Conservation (phyloP, 140 eudicot species). For the Anethum foeniculum region DNA sequence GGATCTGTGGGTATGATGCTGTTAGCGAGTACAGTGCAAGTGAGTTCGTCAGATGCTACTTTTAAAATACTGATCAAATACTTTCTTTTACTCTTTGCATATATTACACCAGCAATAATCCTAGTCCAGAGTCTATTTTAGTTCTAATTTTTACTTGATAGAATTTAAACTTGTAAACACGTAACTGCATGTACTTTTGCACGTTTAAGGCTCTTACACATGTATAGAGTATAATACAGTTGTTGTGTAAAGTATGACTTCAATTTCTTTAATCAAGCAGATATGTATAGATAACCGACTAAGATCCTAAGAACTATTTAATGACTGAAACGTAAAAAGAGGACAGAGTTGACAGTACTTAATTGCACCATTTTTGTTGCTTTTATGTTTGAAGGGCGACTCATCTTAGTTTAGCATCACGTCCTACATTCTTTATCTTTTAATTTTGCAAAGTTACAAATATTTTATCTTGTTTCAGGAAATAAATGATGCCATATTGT, state of each 20-base stretch:
- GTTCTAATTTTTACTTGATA: neutral
- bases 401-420: neutral
- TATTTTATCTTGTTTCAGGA: neutral
- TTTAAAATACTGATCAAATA: neutral
- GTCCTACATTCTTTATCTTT: neutral
- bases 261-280: neutral
- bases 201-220: too few species aligned
- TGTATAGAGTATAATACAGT: neutral
- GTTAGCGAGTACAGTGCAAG: neutral
- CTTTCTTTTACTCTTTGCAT: neutral
- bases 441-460: neutral
- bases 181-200: neutral
- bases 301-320: neutral
- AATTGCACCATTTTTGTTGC: neutral
- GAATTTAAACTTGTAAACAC: neutral
- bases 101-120: neutral
- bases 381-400: neutral
- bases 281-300: neutral
- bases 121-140: neutral
- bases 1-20: conserved; percentile 4
- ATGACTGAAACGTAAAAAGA: neutral
- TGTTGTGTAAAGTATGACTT: neutral
- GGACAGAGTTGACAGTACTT: too few species aligned
- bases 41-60: neutral
- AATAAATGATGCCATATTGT: neutral